Percentiles rank a stretch among this genome's conserved stretches.
These are phyloP conservation scores for Emydomyces testavorans DNA, from an alignment of 2,329 filamentous ascomycete genomes.

Conservation along the genomic window DNA sequence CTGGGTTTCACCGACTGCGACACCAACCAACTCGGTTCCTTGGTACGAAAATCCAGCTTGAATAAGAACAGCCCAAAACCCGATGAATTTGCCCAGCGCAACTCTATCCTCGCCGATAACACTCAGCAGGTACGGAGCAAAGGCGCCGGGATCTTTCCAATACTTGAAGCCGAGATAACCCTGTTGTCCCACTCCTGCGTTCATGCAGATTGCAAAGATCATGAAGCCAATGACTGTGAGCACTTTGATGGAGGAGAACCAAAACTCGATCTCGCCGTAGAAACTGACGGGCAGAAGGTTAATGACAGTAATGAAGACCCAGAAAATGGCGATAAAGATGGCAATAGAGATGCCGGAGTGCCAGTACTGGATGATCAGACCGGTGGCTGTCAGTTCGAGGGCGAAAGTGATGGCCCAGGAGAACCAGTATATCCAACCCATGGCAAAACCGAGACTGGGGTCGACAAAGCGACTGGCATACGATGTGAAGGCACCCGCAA, in stretches of 20 bases:
- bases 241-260: slow-evolving; percentile 66
- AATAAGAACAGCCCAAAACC: slow-evolving; percentile 44
- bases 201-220: slow-evolving; percentile 64
- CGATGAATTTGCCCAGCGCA: slow-evolving; percentile 51
- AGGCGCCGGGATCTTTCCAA: slow-evolving; percentile 53
- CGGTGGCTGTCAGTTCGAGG: slow-evolving; percentile 60
- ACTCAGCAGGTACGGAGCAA: slow-evolving; percentile 48
- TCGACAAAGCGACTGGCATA: slow-evolving; percentile 67
- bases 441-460: slow-evolving; percentile 59
- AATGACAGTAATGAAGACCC: slow-evolving; percentile 54
- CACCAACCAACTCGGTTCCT: slow-evolving; percentile 63
- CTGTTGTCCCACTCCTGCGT: slow-evolving; percentile 56
- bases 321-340: slow-evolving; percentile 64
- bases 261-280: slow-evolving; percentile 70
- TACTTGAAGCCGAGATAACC: slow-evolving; percentile 65
- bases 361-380: slow-evolving; percentile 69
- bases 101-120: slow-evolving; percentile 33
- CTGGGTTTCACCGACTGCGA: slow-evolving; percentile 65
- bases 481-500: slow-evolving; percentile 62
- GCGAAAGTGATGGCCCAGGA: slow-evolving; percentile 63
- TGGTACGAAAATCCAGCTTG: slow-evolving; percentile 34
- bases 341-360: slow-evolving; percentile 49
- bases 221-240: slow-evolving; percentile 63
- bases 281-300: slow-evolving; percentile 62
- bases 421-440: slow-evolving; percentile 80